Base-by-base conservation (phyloP, 169 alveolate genomes). In the Plasmodium relictum region DNA sequence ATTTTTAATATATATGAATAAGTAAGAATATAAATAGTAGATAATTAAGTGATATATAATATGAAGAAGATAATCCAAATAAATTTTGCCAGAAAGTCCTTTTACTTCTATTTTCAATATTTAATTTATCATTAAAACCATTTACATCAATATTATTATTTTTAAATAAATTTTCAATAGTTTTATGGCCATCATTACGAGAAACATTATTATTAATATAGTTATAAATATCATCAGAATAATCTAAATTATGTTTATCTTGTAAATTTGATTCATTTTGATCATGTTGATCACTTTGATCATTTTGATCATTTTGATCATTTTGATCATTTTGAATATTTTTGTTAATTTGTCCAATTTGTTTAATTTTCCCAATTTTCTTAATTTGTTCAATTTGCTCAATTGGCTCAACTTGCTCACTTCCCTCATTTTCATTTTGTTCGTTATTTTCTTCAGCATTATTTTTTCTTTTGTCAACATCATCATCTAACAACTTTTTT, bases 11-110 rank as follows among this genome's bases (percentile, higher is more conserved):
- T 18, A 56, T 68, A 24, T 41, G 48, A 18, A 74, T 62, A 31
- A 74, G 18, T 22, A 52, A 37, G 54, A 74, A 61, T 20, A 62
- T 12, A 44, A 42, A 26, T 62, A 63, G 12, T 24, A 74, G 42
- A 63, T 26, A 42, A 26, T 44, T 74, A 22, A 74, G 44, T 31
- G 48, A 16, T 31, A 16, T 9, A 62, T 22, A 74, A 18, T 74
- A 42, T 18, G 88, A 74, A 42, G 88, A 74, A 74, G 88, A 74
- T 52, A 63, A 42, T 12, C 88, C 88, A 42, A 74, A 74, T 10
- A 74, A 16, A 31, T 74, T 74, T 41, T 74, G 74, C 88, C 88
- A 74, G 10, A 74, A 59, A 5, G 88, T 74, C 52, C 88, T 56
- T 63, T 16, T 74, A 24, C 88, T 14, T 24, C 44, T 54, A 10